Evolutionary conservation across 108 stramenopile species (phyloP), one percentile per base, ranked within the genome.

Genomic region (Nitzschia inconspicua): DNA sequence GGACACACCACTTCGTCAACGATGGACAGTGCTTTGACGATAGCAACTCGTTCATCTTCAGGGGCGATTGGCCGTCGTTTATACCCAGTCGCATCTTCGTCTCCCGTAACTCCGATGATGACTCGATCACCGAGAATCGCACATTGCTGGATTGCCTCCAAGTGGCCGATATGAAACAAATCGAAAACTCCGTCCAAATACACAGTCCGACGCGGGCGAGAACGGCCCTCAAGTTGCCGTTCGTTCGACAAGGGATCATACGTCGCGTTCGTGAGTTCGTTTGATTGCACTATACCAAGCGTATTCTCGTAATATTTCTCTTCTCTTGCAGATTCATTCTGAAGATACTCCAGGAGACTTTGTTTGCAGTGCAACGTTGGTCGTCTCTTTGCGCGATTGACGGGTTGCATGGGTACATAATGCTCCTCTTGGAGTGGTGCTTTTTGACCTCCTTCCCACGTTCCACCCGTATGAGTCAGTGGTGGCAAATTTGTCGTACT

Each of bases 161-260:
- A 66, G 60, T 87, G 86, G 4, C 86, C 86, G 19, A 87, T 69
- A 53, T 87, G 86, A 68, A 87, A 87, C n/a, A 87, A 26, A 59
- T 87, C 86, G 44, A 87, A 84, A 11, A 87, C 80, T 8, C 86
- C 86, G 57, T 87, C 86, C 77, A 87, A 79, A 46, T 87, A 87
- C 0, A 87, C 42, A 0, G 82, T 83, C 47, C 67, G 57, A 18
- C 32, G 24, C 9, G 76, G 75, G 14, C 71, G 44, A 36, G 10
- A 11, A 3, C n/a, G n/a, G n/a, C n/a, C n/a, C n/a, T n/a, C n/a
- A n/a, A n/a, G n/a, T n/a, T n/a, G n/a, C n/a, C n/a, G n/a, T n/a
- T n/a, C n/a, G n/a, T n/a, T n/a, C n/a, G n/a, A n/a, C n/a, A n/a
- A n/a, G n/a, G n/a, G n/a, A n/a, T n/a, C n/a, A n/a, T n/a, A n/a